Evolutionary conservation across 129 eudicot genomes (phyloP).

Genomic region (Daucus carota): DH1_v3.0 NC_030384.2:28593501-28594000

Average conservation of each 20-base stretch:
- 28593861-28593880: conserved; percentile 18
- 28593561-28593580: conserved; percentile 8
- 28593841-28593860: conserved; percentile 31
- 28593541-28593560: conserved; percentile 5
- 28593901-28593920: conserved; percentile 49
- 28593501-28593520: too few relatives aligned
- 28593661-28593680: conserved; percentile 19
- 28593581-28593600: conserved; percentile 33
- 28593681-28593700: conserved; percentile 19
- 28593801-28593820: conserved; percentile 43
- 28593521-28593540: too few relatives aligned
- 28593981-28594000: conserved; percentile 20
- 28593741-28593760: fast-evolving
- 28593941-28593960: conserved; percentile 5
- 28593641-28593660: conserved; percentile 17
- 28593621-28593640: too few relatives aligned
- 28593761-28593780: not conserved
- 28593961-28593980: conserved; percentile 24
- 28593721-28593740: conserved; percentile 16
- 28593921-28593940: conserved; percentile 35
- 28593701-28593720: conserved; percentile 39
- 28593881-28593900: conserved; percentile 24
- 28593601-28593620: too few relatives aligned
- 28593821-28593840: conserved; percentile 35
- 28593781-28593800: conserved; percentile 17